phyloP scores from a whole-genome alignment of 108 stramenopile species.

The Cyclotella atomus region DNA sequence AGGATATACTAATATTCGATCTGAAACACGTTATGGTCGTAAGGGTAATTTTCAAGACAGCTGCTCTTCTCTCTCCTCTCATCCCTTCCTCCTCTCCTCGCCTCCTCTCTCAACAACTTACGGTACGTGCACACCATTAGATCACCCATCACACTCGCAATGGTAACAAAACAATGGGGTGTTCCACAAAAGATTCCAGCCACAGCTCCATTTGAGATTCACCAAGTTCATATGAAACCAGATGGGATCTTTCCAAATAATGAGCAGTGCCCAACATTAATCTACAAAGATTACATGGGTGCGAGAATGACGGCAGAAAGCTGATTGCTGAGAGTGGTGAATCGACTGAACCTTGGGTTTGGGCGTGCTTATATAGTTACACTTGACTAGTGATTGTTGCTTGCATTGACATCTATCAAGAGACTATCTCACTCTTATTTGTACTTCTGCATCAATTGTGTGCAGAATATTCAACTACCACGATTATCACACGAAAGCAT shows the following conservation, averaged over 20 bases:
- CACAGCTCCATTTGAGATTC: conserved; percentile 3
- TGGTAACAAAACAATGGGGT: background rate
- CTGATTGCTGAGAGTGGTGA: background rate
- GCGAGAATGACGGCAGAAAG: conserved; percentile 18
- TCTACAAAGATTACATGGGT: conserved; percentile 29
- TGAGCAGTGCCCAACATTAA: conserved; percentile 13
- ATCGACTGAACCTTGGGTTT: conserved; percentile 46
- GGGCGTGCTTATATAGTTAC: too few relatives aligned
- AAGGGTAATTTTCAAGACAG: too few relatives aligned
- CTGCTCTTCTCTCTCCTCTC: too few relatives aligned
- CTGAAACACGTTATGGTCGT: too few relatives aligned
- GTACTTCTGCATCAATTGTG: background rate
- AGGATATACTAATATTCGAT: too few relatives aligned
- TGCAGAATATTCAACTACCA: conserved; percentile 44
- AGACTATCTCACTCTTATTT: conserved; percentile 6
- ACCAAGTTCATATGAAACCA: conserved; percentile 21
- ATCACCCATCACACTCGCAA: background rate
- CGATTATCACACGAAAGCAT: conserved; percentile 44
- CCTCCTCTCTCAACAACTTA: too few relatives aligned
- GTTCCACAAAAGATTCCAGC: background rate
- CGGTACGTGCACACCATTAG: too few relatives aligned
- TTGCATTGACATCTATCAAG: too few relatives aligned
- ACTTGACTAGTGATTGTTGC: too few relatives aligned
- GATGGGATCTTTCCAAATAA: conserved; percentile 47
- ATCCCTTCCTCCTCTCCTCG: too few relatives aligned